phyloP scores from a whole-genome alignment of 495 filamentous ascomycete species.

The Aspergillus sclerotioniger region DNA sequence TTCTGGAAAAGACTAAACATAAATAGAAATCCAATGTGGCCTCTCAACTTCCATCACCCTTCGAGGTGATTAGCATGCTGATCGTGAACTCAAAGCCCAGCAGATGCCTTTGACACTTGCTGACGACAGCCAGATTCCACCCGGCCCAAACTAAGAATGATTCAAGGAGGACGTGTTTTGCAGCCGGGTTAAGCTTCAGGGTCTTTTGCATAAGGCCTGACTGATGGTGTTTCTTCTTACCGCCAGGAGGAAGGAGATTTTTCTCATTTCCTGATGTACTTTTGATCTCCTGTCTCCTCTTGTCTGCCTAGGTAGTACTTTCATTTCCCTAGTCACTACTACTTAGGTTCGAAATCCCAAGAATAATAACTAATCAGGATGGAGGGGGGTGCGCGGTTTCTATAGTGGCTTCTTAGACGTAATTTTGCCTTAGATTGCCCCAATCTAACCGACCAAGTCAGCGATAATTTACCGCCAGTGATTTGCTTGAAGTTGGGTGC shows the following conservation, averaged over 20 bases:
- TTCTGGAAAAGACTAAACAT: background rate
- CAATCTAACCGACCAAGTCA: background rate
- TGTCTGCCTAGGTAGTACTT: no score
- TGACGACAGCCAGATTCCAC: background rate
- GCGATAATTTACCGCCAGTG: slow-evolving; percentile 6
- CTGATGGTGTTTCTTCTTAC: background rate
- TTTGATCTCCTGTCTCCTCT: background rate
- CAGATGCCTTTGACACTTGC: background rate
- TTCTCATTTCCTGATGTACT: background rate
- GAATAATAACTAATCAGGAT: background rate
- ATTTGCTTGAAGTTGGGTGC: slow-evolving; percentile 5
- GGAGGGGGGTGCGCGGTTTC: background rate
- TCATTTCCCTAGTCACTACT: background rate
- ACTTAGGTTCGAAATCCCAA: background rate
- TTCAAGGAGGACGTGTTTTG: slow-evolving; percentile 7
- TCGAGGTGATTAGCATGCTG: background rate
- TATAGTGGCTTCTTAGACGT: background rate
- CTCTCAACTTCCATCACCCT: background rate
- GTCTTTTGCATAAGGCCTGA: slow-evolving; percentile 1
- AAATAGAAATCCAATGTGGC: slow-evolving; percentile 6
- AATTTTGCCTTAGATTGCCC: background rate
- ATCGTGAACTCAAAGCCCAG: slow-evolving; percentile 8
- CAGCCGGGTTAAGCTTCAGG: slow-evolving; percentile 13
- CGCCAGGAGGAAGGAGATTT: background rate
- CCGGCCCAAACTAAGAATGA: background rate